A percentile compares a stretch with the other conserved stretches of the same genome.
phyloP scores from a whole-genome alignment of 2,329 filamentous ascomycete genomes.

The Albophoma yamanashiensis region DNA sequence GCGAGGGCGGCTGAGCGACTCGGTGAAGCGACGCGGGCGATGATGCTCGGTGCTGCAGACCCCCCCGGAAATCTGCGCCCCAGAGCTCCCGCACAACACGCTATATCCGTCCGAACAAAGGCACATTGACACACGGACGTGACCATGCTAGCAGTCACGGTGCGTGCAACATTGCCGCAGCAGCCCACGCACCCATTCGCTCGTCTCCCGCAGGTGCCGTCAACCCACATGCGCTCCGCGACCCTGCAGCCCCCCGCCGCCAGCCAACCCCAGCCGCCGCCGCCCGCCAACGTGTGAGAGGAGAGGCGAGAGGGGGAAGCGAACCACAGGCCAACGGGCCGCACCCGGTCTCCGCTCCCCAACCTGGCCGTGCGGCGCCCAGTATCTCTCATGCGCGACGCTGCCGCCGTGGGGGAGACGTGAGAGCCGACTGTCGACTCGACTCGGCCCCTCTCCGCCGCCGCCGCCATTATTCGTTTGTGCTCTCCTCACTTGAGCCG shows the following conservation, averaged over 20 bases:
- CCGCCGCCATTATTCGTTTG: not conserved
- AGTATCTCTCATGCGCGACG: not conserved
- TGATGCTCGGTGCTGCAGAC: not conserved
- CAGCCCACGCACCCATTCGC: not conserved
- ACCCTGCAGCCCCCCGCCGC: conserved; percentile 6
- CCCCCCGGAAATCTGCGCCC: not conserved
- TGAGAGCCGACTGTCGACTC: not conserved
- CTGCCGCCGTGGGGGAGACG: not conserved
- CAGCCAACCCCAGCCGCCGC: conserved; percentile 4
- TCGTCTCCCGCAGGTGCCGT: conserved; percentile 3
- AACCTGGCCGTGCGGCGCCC: not conserved
- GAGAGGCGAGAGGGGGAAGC: conserved; percentile 1
- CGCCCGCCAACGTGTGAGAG: conserved; percentile 3
- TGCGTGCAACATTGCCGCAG: not conserved
- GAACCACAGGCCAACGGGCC: conserved; percentile 1
- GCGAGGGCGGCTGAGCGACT: not conserved
- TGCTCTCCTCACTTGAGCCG: conserved; percentile 1
- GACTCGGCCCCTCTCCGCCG: not conserved
- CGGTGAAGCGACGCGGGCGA: not conserved
- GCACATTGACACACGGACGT: not conserved
- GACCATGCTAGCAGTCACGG: not conserved
- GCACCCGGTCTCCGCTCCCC: not conserved
- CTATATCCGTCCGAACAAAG: not conserved
- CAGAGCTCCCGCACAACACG: not conserved
- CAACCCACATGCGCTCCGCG: conserved; percentile 8